Conservation (phyloP, 352 stramenopile species). For the Globisporangium paroecandrum region DNA sequence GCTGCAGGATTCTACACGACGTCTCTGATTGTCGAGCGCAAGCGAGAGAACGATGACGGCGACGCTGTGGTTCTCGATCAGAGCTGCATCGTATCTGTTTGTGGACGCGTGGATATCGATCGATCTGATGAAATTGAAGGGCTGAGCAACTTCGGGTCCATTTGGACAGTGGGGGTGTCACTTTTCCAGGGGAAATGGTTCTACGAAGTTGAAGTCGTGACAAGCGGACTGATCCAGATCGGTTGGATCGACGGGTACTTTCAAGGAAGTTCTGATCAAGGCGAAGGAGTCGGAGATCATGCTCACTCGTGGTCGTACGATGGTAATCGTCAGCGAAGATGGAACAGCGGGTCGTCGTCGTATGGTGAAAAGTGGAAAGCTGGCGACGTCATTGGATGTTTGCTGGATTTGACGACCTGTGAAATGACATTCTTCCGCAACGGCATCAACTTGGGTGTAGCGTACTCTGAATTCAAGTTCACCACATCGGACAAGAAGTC, state of each 20-base stretch:
- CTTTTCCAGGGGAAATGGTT: constrained; percentile 90
- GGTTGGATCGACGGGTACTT: constrained; percentile 92
- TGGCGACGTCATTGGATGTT: constrained; percentile 89
- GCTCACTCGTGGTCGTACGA: constrained; percentile 92
- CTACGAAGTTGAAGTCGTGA: constrained; percentile 91
- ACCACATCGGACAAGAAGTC: constrained; percentile 41
- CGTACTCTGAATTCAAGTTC: constrained; percentile 69
- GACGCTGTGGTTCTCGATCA: constrained; percentile 59
- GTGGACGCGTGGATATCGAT: constrained; percentile 84
- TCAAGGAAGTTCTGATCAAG: constrained; percentile 88
- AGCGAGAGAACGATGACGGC: constrained; percentile 77
- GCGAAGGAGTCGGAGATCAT: constrained; percentile 89
- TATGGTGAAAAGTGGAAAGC: constrained; percentile 91
- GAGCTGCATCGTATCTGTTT: constrained; percentile 61
- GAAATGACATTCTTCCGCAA: constrained; percentile 90
- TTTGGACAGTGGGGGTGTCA: constrained; percentile 71
- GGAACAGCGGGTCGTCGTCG: constrained; percentile 86
- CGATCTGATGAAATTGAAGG: constrained; percentile 83
- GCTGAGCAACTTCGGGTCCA: constrained; percentile 86
- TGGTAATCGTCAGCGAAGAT: constrained; percentile 87
- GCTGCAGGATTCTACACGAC: constrained; percentile 86
- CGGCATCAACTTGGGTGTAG: constrained; percentile 76
- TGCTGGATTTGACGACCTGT: constrained; percentile 73
- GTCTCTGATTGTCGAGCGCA: constrained; percentile 80
- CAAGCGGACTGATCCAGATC: constrained; percentile 90